A percentile compares a stretch with the other conserved stretches of the same genome.
phyloP scores from a whole-genome alignment of 1,284 basidiomycete species.

The Mycosarcoma maydis region DNA sequence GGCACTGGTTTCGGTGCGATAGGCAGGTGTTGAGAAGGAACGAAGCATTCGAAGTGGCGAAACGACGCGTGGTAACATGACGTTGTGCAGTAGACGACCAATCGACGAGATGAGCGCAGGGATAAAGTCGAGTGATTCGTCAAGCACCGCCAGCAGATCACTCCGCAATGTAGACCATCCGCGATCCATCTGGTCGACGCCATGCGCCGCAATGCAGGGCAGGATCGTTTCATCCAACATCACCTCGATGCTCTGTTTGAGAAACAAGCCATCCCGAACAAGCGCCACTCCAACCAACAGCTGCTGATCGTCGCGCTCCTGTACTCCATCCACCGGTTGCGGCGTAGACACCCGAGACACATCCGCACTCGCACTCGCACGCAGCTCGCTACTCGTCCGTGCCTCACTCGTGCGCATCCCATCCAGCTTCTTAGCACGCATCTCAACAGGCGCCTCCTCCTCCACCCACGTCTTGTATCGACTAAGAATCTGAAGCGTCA shows the following conservation, averaged over 20 bases:
- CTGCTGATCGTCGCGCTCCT: constrained; percentile 30
- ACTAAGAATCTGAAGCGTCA: constrained; percentile 60
- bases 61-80: constrained; percentile 80
- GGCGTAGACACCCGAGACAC: constrained; percentile 29
- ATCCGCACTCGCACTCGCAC: background rate
- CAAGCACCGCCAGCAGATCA: too few relatives aligned
- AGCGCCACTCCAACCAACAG: constrained; percentile 1
- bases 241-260: background rate
- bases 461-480: constrained; percentile 60
- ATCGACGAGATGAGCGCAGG: constrained; percentile 9
- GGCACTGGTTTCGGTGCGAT: constrained; percentile 73
- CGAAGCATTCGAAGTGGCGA: constrained; percentile 87
- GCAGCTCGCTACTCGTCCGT: constrained; percentile 5
- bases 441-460: constrained; percentile 18
- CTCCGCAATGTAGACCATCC: too few relatives aligned
- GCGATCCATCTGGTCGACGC: too few relatives aligned
- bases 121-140: constrained; percentile 36
- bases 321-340: constrained; percentile 15
- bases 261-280: constrained; percentile 9
- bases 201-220: background rate
- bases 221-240: constrained; percentile 11
- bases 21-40: constrained; percentile 81
- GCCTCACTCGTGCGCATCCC: background rate
- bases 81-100: constrained; percentile 60
- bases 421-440: constrained; percentile 9